These are phyloP conservation scores for Mitragyna speciosa DNA, from an alignment of 257 asterid genomes.

Conservation along the genomic window DNA sequence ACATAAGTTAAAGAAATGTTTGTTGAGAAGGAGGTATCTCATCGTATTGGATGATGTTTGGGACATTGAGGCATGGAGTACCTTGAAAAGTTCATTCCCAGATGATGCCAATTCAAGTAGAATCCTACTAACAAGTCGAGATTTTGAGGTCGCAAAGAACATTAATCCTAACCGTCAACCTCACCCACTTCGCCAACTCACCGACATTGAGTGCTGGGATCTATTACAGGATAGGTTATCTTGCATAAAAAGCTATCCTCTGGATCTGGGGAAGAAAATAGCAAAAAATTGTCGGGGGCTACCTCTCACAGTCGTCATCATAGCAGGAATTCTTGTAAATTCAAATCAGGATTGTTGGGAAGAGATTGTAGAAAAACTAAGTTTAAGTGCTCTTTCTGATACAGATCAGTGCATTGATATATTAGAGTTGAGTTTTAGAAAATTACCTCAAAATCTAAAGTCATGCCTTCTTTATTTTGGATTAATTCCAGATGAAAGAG, in stretches of 20 bases:
- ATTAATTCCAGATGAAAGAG: background rate
- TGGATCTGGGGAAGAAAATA: background rate
- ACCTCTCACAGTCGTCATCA: background rate
- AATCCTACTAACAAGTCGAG: slow-evolving; percentile 5
- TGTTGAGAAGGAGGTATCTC: slow-evolving; percentile 5
- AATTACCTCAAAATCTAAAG: background rate
- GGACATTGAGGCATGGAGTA: slow-evolving; percentile 20
- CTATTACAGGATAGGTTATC: background rate
- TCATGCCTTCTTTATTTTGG: background rate
- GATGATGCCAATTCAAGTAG: slow-evolving; percentile 13
- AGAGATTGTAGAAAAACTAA: background rate
- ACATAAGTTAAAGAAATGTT: background rate
- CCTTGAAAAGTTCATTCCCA: slow-evolving; percentile 8
- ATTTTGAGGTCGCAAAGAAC: background rate
- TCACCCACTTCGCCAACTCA: background rate
- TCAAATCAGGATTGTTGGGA: background rate
- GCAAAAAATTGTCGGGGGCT: background rate
- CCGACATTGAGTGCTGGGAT: background rate
- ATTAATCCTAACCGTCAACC: background rate
- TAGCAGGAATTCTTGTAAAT: background rate
- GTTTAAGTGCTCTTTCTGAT: background rate
- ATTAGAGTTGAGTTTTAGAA: background rate
- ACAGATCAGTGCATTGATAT: background rate
- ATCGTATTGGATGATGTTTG: slow-evolving; percentile 25
- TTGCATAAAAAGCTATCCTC: background rate